phyloP scores from a whole-genome alignment of 139 green algal genomes.

The Spirogloea muscicola region DNA sequence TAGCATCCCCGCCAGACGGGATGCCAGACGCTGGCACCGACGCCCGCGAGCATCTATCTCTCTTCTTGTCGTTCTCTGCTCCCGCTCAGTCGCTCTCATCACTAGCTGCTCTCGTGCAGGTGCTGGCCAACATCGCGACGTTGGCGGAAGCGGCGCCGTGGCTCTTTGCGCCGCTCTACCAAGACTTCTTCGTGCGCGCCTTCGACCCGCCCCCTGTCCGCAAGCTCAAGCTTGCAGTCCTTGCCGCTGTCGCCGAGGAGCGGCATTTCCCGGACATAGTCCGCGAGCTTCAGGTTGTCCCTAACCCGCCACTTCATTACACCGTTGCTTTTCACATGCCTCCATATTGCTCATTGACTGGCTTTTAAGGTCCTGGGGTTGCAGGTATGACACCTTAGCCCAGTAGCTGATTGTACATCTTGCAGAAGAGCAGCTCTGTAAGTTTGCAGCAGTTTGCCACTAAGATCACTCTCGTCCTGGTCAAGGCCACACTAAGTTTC shows the following conservation, averaged over 20 bases:
- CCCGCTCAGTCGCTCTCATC: background rate
- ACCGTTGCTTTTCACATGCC: background rate
- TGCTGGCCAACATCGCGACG: constrained; percentile 20
- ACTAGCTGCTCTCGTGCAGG: background rate
- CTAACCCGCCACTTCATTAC: background rate
- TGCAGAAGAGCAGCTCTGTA: too few relatives aligned
- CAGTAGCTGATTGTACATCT: background rate
- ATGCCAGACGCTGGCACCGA: too few relatives aligned
- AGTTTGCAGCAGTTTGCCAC: too few relatives aligned
- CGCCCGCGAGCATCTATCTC: background rate
- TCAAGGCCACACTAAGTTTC: background rate
- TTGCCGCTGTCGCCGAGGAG: constrained; percentile 7
- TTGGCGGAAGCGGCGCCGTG: constrained; percentile 8
- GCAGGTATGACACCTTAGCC: background rate
- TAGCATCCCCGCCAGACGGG: background rate
- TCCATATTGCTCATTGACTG: background rate
- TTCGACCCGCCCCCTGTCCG: constrained; percentile 2
- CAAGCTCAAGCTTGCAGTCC: constrained; percentile 18
- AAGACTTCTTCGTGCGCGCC: constrained; percentile 32
- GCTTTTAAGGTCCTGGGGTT: background rate
- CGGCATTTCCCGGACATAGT: background rate
- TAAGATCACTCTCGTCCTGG: too few relatives aligned
- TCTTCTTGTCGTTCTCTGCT: background rate
- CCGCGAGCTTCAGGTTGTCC: constrained; percentile 10
- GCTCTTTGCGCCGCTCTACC: constrained; percentile 17